Evolutionary conservation across 2,329 filamentous ascomycete species (phyloP).

Genomic region (Hymenoscyphus fructigenus): DNA sequence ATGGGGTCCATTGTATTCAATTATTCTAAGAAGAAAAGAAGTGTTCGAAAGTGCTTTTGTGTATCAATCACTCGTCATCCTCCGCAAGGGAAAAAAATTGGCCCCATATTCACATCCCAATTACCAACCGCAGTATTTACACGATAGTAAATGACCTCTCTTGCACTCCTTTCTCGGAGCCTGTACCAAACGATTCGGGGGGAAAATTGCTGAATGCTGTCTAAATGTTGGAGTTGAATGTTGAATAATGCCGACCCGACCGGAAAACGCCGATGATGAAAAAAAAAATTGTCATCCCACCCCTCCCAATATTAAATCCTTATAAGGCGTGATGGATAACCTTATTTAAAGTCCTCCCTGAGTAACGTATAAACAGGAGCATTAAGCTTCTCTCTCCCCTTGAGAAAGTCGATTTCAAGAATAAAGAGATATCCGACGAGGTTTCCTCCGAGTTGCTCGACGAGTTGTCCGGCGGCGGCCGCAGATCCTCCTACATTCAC

Average conservation of each 20-base stretch:
- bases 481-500: constrained; percentile 77
- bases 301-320: no score
- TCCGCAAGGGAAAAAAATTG: background rate
- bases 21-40: background rate
- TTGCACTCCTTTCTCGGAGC: background rate
- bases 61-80: background rate
- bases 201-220: background rate
- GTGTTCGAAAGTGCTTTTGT: background rate
- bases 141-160: background rate
- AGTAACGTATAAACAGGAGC: constrained; percentile 83
- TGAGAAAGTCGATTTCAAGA: constrained; percentile 90
- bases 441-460: constrained; percentile 81
- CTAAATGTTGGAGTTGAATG: background rate
- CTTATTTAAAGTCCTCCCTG: constrained; percentile 34
- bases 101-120: background rate
- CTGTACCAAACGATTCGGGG: background rate
- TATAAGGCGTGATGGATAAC: background rate
- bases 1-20: background rate
- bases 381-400: constrained; percentile 85
- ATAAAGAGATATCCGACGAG: constrained; percentile 92
- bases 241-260: constrained; percentile 1
- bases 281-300: background rate
- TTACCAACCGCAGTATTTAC: background rate
- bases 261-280: background rate
- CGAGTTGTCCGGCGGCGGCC: constrained; percentile 80